Percentiles rank a stretch among this genome's conserved stretches.
Evolutionary conservation across 768 basidiomycete species (phyloP).

Genomic region (Mycena leptocephala): DNA sequence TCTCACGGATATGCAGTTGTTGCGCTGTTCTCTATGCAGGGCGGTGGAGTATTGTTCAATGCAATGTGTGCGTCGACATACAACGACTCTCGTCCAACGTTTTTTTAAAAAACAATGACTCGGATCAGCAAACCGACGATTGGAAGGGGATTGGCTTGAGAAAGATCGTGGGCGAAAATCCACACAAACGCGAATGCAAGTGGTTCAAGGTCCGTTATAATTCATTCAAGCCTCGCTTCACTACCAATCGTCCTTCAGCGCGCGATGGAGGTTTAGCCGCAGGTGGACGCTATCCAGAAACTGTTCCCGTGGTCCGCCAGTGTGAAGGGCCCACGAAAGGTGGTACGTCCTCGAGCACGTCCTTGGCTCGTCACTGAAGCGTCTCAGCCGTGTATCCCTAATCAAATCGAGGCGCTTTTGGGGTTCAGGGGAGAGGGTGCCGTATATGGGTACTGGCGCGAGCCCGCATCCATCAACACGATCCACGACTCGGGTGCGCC

Average conservation of each 20-base stretch:
- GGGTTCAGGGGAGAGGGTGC: no score
- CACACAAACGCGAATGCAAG: neutral
- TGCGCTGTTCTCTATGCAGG: neutral
- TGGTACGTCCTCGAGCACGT: neutral
- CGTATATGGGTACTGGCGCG: slow-evolving; percentile 6
- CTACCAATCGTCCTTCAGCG: neutral
- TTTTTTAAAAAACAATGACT: neutral
- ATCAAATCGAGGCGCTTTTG: slow-evolving; percentile 8
- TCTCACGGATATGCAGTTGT: neutral
- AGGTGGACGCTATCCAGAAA: neutral
- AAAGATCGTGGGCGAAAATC: neutral
- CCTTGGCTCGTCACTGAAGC: no score
- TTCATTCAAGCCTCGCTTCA: no score
- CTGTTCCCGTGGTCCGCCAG: slow-evolving; percentile 7
- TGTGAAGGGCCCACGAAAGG: neutral
- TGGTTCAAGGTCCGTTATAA: neutral
- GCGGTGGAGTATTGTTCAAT: slow-evolving; percentile 10
- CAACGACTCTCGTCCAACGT: neutral
- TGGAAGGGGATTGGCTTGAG: neutral
- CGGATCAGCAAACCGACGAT: neutral
- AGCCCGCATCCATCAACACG: neutral
- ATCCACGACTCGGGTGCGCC: neutral
- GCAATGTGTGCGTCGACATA: slow-evolving; percentile 1
- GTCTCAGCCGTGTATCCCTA: neutral
- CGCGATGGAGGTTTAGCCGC: neutral